Conservation (phyloP, 306 rosid species). For the Casuarina equisetifolia region DNA sequence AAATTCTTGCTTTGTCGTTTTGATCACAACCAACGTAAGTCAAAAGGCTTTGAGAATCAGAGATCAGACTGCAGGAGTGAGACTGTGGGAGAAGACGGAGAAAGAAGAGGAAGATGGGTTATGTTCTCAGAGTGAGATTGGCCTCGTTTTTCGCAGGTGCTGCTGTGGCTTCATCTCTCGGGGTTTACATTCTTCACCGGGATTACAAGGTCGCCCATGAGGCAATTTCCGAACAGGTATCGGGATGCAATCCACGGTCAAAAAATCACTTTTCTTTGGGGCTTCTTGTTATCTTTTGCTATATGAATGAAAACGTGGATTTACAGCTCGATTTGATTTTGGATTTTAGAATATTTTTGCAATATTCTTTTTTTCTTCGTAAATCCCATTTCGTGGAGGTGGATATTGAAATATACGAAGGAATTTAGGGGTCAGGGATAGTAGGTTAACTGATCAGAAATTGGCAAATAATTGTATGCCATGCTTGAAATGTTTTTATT, state of each 20-base stretch:
- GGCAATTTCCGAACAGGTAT: slow-evolving; percentile 68
- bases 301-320: neutral
- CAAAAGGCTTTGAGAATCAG: neutral
- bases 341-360: neutral
- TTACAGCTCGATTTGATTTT: neutral
- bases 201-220: slow-evolving; percentile 85
- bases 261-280: neutral
- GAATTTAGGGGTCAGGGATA: neutral
- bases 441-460: neutral
- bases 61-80: neutral
- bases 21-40: neutral
- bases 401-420: neutral
- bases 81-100: neutral
- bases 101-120: slow-evolving; percentile 60
- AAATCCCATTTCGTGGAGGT: neutral
- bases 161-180: slow-evolving; percentile 72
- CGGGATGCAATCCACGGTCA: neutral
- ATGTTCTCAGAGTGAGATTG: slow-evolving; percentile 76
- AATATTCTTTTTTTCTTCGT: neutral
- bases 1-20: neutral
- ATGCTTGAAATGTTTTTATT: neutral
- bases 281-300: slow-evolving; percentile 1
- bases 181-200: slow-evolving; percentile 69
- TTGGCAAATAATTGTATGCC: neutral
- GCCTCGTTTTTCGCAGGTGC: slow-evolving; percentile 88